These are phyloP conservation scores for Botryococcus braunii DNA, from an alignment of 163 green algal genomes.

Conservation along the genomic window DNA sequence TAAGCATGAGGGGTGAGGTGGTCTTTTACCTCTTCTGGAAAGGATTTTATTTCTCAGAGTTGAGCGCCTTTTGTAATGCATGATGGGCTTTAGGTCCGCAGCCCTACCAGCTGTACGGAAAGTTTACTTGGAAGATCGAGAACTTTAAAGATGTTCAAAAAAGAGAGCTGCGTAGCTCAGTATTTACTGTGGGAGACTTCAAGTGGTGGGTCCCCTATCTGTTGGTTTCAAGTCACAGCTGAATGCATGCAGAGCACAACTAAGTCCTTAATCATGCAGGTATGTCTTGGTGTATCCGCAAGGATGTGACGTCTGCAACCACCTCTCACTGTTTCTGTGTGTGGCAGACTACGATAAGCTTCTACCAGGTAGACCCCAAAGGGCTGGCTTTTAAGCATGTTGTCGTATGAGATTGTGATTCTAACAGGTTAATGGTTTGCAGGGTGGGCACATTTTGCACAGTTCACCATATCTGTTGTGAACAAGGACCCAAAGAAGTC, in stretches of 20 bases:
- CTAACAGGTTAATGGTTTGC: no score
- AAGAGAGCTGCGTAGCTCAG: constrained; percentile 81
- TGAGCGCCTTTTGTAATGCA: no score
- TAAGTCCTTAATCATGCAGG: constrained; percentile 34
- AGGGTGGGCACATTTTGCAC: constrained; percentile 91
- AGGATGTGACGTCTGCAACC: constrained; percentile 96
- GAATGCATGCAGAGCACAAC: neutral
- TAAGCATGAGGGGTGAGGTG: no score
- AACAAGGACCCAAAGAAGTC: constrained; percentile 91
- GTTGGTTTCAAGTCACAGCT: no score
- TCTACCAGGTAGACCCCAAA: constrained; percentile 89
- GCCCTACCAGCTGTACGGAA: constrained; percentile 82
- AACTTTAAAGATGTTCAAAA: constrained; percentile 91
- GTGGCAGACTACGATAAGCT: constrained; percentile 98
- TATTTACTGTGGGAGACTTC: constrained; percentile 89
- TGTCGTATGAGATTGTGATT: no score
- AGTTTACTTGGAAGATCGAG: constrained; percentile 96
- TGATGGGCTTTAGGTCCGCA: constrained; percentile 45
- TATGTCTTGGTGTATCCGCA: constrained; percentile 97
- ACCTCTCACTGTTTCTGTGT: constrained; percentile 96
- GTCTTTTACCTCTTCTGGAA: no score
- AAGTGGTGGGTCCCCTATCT: constrained; percentile 67
- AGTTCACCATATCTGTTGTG: constrained; percentile 97
- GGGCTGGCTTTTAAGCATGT: no score
- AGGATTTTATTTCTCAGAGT: no score